Base-by-base conservation (phyloP, 768 basidiomycete genomes). In the Collybiopsis luxurians region DNA sequence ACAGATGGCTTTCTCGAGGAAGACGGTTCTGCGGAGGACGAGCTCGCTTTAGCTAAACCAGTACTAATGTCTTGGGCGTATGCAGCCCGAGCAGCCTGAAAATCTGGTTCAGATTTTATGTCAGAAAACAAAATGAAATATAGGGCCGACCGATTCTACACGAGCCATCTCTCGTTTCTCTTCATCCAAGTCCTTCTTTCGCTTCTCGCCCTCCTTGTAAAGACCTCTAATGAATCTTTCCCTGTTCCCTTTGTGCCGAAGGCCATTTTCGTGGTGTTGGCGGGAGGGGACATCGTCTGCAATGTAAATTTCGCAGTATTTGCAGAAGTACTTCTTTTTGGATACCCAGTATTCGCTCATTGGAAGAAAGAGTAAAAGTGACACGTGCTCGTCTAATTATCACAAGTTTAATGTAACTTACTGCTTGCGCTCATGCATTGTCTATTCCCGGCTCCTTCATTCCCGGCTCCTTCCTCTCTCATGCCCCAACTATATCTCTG, bases 241-340 rank as follows among this genome's bases (percentile, higher is more conserved):
- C 57, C 89, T 84, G 69, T 91, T 97, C 44, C 96, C 97, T 66
- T 95, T 89, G 76, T 99, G 97, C 30, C 91, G 84, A 44, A 98
- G 74, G 40, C 97, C 97, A 61, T 84, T 90, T 72, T 98, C 97
- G 67, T 99, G 97, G 53, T 92, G 92, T 61, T 83, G 79, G 51
- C 91, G 81, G 1, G 96, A 98, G 59, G 97, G 90, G 10, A 79
- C 92, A 78, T 99, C 96, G 74, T 99, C 97, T 52, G 94, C 84
- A 59, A 99, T 98, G 76, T 88, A 98, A 60, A 93, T 94, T 50
- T 94, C 90, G 76, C 97, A 98, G 77, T 98, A 98, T 69, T 95
- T 94, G 86, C 95, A 97, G 68, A 84, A 90, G 73, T 95, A 96
- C 64, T 86, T 89, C 73, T 95, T 94, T 69, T 90, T 86, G 24